phyloP scores from a whole-genome alignment of 2,329 filamentous ascomycete genomes.

The Neopestalotiopsis clavispora region DNA sequence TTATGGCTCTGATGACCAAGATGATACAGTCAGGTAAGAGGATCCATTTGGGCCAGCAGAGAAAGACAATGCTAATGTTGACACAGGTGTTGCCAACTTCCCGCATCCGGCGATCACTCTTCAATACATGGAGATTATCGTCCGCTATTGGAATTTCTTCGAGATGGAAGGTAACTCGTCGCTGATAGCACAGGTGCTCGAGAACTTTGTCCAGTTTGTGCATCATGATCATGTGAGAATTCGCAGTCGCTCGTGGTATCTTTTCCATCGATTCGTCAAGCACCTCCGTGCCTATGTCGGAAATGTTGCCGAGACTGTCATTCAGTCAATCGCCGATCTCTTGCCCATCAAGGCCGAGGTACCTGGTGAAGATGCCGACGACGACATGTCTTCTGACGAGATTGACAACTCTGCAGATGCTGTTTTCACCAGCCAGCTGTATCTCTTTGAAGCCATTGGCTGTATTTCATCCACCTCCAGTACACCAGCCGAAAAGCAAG shows the following conservation, averaged over 20 bases:
- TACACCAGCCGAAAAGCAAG: conserved; percentile 83
- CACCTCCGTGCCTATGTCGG: conserved; percentile 83
- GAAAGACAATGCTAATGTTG: conserved; percentile 23
- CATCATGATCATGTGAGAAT: conserved; percentile 89
- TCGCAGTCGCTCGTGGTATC: conserved; percentile 91
- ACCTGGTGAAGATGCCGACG: conserved; percentile 76
- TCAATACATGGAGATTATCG: conserved; percentile 98
- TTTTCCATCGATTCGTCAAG: conserved; percentile 92
- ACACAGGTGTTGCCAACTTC: conserved; percentile 78
- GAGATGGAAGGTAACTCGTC: conserved; percentile 71
- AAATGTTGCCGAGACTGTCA: conserved; percentile 88
- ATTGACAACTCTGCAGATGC: conserved; percentile 89
- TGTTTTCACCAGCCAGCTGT: conserved; percentile 88
- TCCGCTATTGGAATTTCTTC: conserved; percentile 92
- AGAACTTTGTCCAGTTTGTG: conserved; percentile 88
- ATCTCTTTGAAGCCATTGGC: conserved; percentile 93
- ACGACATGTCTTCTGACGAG: conserved; percentile 95
- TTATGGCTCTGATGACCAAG: conserved; percentile 91
- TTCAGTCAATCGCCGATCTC: conserved; percentile 86
- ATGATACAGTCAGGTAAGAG: conserved; percentile 88
- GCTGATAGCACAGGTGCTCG: conserved; percentile 84
- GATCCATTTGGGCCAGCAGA: conserved; percentile 25
- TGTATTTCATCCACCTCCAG: conserved; percentile 83
- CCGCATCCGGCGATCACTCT: conserved; percentile 90
- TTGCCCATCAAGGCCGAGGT: conserved; percentile 90